These are phyloP conservation scores for Teunomyces tritomae DNA, from an alignment of 805 yeast genomes.

Conservation along the genomic window DNA sequence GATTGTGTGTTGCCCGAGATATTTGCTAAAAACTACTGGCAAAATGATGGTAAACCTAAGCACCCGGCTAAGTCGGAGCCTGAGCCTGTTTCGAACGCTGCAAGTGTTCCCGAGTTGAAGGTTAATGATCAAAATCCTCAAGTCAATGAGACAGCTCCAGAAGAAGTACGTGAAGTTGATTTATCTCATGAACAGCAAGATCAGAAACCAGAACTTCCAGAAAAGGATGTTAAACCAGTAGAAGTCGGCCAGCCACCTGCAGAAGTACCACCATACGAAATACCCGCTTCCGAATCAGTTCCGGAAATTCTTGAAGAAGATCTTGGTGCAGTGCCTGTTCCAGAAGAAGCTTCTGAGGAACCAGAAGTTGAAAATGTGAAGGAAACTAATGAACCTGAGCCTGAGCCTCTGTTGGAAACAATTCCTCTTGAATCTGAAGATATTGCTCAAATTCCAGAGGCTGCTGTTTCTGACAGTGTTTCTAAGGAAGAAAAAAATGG, in stretches of 20 bases:
- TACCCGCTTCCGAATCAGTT: background rate
- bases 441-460: background rate
- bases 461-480: background rate
- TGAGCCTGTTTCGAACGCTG: background rate
- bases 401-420: background rate
- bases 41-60: conserved; percentile 6
- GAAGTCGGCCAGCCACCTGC: background rate
- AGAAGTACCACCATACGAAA: background rate
- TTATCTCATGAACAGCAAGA: background rate
- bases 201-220: background rate
- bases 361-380: background rate
- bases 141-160: background rate
- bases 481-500: background rate
- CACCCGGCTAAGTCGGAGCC: background rate
- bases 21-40: conserved; percentile 42
- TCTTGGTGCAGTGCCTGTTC: background rate
- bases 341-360: background rate
- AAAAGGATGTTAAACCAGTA: background rate
- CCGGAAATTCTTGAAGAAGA: background rate
- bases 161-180: background rate
- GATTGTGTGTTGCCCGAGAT: conserved; percentile 46
- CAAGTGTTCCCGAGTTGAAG: conserved; percentile 1
- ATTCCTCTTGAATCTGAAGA: conserved; percentile 1
- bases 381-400: background rate
- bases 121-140: background rate